Evolutionary conservation across 192 early-diverging fungal genomes (phyloP).

Genomic region (Coemansia sp.): DNA sequence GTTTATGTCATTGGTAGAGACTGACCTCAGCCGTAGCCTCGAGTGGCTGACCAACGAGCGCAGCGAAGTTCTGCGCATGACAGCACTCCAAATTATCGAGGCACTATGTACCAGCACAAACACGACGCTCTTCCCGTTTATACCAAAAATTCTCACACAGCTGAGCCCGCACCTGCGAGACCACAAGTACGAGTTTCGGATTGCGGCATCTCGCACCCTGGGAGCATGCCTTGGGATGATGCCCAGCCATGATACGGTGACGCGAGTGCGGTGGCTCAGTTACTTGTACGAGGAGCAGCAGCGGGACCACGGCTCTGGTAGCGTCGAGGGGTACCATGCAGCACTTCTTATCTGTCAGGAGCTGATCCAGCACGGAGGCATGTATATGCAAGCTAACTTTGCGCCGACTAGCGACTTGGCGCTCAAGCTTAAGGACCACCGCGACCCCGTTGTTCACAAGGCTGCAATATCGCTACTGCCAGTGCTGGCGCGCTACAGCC

Average conservation of each 20-base stretch:
- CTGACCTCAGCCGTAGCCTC: constrained; percentile 24
- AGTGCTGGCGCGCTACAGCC: constrained; percentile 76
- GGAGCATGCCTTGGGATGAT: constrained; percentile 77
- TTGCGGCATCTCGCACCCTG: constrained; percentile 79
- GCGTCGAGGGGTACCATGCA: constrained; percentile 80
- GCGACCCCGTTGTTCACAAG: constrained; percentile 72
- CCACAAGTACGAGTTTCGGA: constrained; percentile 73
- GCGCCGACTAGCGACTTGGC: constrained; percentile 72
- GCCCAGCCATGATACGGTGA: constrained; percentile 71
- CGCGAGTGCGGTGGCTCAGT: constrained; percentile 66
- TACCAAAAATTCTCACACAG: constrained; percentile 79
- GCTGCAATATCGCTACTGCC: constrained; percentile 84
- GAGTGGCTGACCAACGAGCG: constrained; percentile 31
- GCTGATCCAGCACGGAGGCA: constrained; percentile 76
- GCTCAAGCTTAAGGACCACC: constrained; percentile 72
- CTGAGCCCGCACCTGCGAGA: constrained; percentile 86
- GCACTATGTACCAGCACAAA: constrained; percentile 43
- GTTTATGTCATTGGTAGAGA: constrained; percentile 17
- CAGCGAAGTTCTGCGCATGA: constrained; percentile 23
- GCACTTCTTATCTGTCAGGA: constrained; percentile 77
- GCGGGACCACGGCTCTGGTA: constrained; percentile 67
- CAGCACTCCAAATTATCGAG: constrained; percentile 30
- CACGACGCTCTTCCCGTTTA: constrained; percentile 79
- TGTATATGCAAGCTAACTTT: constrained; percentile 81
- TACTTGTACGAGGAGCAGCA: constrained; percentile 83